Base-by-base conservation (phyloP, 2,329 filamentous ascomycete species). In the Ramularia endophylla region DNA sequence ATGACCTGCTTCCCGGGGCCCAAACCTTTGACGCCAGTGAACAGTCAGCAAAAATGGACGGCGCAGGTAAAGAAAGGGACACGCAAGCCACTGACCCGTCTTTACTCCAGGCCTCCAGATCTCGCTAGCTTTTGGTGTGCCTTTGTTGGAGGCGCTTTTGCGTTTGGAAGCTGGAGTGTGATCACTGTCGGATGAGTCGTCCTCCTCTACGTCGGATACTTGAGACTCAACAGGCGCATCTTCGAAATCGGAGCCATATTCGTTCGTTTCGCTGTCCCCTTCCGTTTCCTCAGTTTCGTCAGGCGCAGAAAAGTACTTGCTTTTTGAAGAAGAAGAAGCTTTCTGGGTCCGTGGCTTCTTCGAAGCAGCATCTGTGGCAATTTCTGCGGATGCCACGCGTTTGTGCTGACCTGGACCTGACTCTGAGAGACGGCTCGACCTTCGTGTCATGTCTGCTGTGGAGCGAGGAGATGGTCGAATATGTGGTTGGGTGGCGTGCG, bases 1-100 rank as follows among this genome's bases (percentile, higher is more conserved):
- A 81, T 70, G 22, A 83, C 64, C 50, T 77, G 71, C 45, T 73
- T 78, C 8, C 78, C 78, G 27, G 76, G 77, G 4, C 70, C 75
- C 19, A 80, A 61, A 5, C 22, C 22, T 25, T 25, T 6, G 11
- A 25, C n/a, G n/a, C n/a, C n/a, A 25, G 22, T 25, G 11, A 11
- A 25, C 22, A 25, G 22, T 11, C 6, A 25, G 22, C 11, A 6
- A 25, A 11, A 6, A 6, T 11, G 11, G 11, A 6, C 22, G 6
- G 22, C 6, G 22, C 6, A 25, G 22, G 22, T 25, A 11, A 25
- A 6, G 11, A 6, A 25, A 11, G 6, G 11, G 22, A 25, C 11
- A 6, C 22, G 11, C 22, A 25, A 25, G 6, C 11, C 6, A 11
- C 22, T 25, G 6, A 25, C 72, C 72, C 12, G 68, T 68, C 44